These are phyloP conservation scores for Mycena maculata DNA, from an alignment of 768 basidiomycete genomes.

Conservation along the genomic window DNA sequence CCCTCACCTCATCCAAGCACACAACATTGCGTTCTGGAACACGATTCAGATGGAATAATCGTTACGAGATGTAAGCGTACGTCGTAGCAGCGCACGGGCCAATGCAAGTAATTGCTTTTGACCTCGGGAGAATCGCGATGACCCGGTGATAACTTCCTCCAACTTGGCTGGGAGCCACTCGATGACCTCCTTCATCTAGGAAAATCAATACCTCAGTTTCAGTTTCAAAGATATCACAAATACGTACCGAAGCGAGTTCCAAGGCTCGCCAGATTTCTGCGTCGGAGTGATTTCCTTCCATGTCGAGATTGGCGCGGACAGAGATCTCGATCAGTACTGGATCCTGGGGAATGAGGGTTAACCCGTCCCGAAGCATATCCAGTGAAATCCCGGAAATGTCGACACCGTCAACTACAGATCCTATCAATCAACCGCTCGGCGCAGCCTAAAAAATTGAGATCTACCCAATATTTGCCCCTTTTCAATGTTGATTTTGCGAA, in stretches of 20 bases:
- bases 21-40: slow-evolving; percentile 22
- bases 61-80: no score
- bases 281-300: slow-evolving; percentile 17
- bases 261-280: slow-evolving; percentile 15
- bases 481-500: slow-evolving; percentile 19
- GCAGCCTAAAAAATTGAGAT: background rate
- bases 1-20: slow-evolving; percentile 18
- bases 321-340: slow-evolving; percentile 18
- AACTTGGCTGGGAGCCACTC: slow-evolving; percentile 12
- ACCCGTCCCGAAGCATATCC: slow-evolving; percentile 8
- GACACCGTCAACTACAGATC: background rate
- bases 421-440: background rate
- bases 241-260: slow-evolving; percentile 12
- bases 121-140: slow-evolving; percentile 18
- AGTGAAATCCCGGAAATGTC: slow-evolving; percentile 14
- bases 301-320: slow-evolving; percentile 13
- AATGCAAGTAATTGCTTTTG: slow-evolving; percentile 18
- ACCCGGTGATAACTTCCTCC: slow-evolving; percentile 15
- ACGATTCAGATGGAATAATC: no score
- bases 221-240: background rate
- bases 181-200: slow-evolving; percentile 1
- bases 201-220: background rate
- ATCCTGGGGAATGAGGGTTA: slow-evolving; percentile 21
- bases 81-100: slow-evolving; percentile 18
- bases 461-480: slow-evolving; percentile 2